Evolutionary conservation across 441 rosid species (phyloP).

Genomic region (Eutrema salsugineum): DNA sequence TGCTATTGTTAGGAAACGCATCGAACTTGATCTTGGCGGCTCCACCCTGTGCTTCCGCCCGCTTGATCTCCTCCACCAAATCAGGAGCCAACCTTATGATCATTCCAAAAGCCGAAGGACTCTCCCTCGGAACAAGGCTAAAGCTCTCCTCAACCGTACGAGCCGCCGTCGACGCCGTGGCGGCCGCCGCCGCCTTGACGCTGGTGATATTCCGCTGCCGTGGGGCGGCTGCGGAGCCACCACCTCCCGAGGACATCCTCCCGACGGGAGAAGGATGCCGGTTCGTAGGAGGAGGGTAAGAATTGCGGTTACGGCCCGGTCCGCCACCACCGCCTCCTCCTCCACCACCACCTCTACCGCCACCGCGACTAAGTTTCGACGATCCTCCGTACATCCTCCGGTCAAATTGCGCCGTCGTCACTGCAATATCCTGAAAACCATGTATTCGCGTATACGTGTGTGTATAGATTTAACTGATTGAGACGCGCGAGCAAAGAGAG

Average conservation of each 20-base stretch:
- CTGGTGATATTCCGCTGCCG: slow-evolving; percentile 32
- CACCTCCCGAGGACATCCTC: slow-evolving; percentile 42
- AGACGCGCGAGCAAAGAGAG: slow-evolving; percentile 30
- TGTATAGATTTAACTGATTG: slow-evolving; percentile 29
- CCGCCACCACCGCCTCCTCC: slow-evolving; percentile 42
- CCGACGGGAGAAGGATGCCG: slow-evolving; percentile 47
- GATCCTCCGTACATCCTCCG: slow-evolving; percentile 57
- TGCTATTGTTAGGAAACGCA: slow-evolving; percentile 52
- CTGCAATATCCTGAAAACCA: slow-evolving; percentile 1
- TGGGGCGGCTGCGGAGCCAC: slow-evolving; percentile 31
- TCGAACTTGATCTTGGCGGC: slow-evolving; percentile 87
- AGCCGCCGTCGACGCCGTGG: slow-evolving; percentile 21
- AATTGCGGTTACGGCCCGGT: slow-evolving; percentile 40
- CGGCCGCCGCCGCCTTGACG: slow-evolving; percentile 21
- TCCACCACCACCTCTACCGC: slow-evolving; percentile 32
- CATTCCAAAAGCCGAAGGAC: slow-evolving; percentile 69
- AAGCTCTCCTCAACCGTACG: slow-evolving; percentile 59
- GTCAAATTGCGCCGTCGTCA: slow-evolving; percentile 17
- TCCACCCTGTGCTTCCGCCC: slow-evolving; percentile 70
- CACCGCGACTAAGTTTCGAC: slow-evolving; percentile 69
- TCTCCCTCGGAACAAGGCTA: slow-evolving; percentile 66
- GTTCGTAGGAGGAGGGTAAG: slow-evolving; percentile 59
- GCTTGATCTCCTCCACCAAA: slow-evolving; percentile 88
- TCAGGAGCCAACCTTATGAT: slow-evolving; percentile 81
- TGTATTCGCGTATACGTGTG: neutral